Percentiles rank a stretch among this genome's conserved stretches.
Conservation (phyloP, 306 rosid genomes). For the Corylus americana region DNA sequence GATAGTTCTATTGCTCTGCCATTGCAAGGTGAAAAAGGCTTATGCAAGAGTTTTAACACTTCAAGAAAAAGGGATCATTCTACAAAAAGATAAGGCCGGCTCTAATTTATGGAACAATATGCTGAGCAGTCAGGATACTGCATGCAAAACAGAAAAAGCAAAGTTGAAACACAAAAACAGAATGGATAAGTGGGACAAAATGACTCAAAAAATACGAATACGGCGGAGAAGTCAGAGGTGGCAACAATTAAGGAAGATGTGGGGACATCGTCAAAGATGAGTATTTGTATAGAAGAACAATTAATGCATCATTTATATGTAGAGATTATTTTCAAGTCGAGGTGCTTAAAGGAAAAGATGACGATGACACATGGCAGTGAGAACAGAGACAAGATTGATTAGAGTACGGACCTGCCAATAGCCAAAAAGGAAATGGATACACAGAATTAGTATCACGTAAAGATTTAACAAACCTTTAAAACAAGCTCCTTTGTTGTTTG, state of each 20-base stretch:
- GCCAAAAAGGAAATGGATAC: not conserved
- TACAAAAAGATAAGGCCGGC: not conserved
- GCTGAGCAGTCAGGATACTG: not conserved
- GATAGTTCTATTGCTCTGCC: not conserved
- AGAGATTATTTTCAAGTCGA: not conserved
- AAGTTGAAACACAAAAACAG: not conserved
- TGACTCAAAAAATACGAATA: not conserved
- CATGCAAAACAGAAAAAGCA: not conserved
- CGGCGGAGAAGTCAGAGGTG: not conserved
- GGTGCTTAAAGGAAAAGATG: not conserved
- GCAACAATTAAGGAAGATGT: not conserved
- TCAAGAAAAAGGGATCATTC: not conserved
- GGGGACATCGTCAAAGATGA: not conserved
- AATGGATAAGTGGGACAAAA: not conserved
- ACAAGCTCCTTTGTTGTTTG: slow-evolving; percentile 99
- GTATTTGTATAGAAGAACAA: not conserved
- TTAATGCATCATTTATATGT: not conserved
- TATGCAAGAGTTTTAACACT: not conserved
- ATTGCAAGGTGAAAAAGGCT: not conserved
- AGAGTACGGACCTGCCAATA: not conserved
- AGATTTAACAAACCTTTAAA: slow-evolving; percentile 63
- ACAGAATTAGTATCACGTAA: not conserved
- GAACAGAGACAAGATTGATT: slow-evolving; percentile 1
- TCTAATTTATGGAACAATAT: not conserved
- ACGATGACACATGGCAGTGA: not conserved